Base-by-base conservation (phyloP, 768 basidiomycete genomes). In the Tricholoma furcatifolium region DNA sequence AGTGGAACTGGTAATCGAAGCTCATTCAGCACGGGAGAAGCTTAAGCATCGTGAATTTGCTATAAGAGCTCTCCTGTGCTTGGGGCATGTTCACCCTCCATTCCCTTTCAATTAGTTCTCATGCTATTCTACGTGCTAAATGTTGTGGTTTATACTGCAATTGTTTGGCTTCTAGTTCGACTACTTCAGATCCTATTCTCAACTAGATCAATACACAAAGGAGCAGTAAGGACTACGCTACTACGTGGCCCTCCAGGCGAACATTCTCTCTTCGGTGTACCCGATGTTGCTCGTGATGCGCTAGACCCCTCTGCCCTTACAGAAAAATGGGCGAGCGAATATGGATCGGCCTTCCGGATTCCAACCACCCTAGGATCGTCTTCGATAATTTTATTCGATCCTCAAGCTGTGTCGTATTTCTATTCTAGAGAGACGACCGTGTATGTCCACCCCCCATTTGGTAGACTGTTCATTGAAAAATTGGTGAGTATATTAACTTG, bases 381-480 rank as follows among this genome's bases (percentile, higher is more conserved):
- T 7, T 59, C 57, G 4, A 58, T 81, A 20, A 59, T 77, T 4
- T 62, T 80, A 5, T 67, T 70, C 40, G 81, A 81, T 55, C 75
- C 75, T 3, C 81, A 76, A 62, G 81, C 83, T 0, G 64, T 79
- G 17, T 69, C 74, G 0, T 80, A 84, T 55, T 73, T 81, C 38
- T 80, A 73, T 51, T 67, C 75, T 12, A 71, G 65, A 50, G 83
- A 84, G 46, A 77, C 81, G 0, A 78, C 67, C 43, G 70, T 66
- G 0, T 84, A 84, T 55, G 62, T 73, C 0, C 75, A 75, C 32
- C 73, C 71, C 0, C 65, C 63, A 2, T 57, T 74, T 14, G 53
- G 64, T 3, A 72, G 62, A 40, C 31, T 59, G 1, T 70, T 74
- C 32, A 72, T 78, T 10, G 70, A 72, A 53, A 70, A 65, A 41